A percentile compares a stretch with the other conserved stretches of the same genome.
Evolutionary conservation across 306 rosid genomes (phyloP).

Genomic region (Casuarina cunninghamiana): DNA sequence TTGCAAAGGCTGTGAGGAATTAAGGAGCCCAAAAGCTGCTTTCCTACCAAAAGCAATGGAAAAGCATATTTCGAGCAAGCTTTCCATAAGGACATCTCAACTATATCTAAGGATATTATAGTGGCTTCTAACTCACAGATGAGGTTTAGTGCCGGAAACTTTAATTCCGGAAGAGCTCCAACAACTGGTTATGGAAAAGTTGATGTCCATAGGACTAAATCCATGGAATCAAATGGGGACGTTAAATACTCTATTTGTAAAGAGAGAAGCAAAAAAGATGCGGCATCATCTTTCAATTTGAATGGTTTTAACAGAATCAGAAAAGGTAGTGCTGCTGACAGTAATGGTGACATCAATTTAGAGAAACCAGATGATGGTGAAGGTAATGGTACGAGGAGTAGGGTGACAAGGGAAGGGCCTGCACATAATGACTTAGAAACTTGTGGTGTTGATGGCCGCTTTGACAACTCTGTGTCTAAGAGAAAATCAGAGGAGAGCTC

Average conservation of each 20-base stretch:
- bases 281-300: slow-evolving; percentile 33
- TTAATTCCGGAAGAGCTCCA: slow-evolving; percentile 49
- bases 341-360: slow-evolving; percentile 28
- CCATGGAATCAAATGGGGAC: slow-evolving; percentile 49
- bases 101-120: slow-evolving; percentile 52
- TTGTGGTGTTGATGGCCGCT: slow-evolving; percentile 32
- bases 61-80: slow-evolving; percentile 52
- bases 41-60: slow-evolving; percentile 3
- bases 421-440: slow-evolving; percentile 42
- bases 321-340: slow-evolving; percentile 36
- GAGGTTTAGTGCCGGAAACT: slow-evolving; percentile 59
- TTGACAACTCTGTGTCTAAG: slow-evolving; percentile 47
- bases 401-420: slow-evolving; percentile 31
- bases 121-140: slow-evolving; percentile 45
- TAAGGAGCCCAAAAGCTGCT: too few species aligned
- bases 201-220: slow-evolving; percentile 39
- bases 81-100: slow-evolving; percentile 48
- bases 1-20: too few species aligned
- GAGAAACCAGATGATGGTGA: slow-evolving; percentile 41
- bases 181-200: slow-evolving; percentile 57
- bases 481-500: slow-evolving; percentile 47
- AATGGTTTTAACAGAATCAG: slow-evolving; percentile 44
- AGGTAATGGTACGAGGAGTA: slow-evolving; percentile 24
- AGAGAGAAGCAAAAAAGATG: slow-evolving; percentile 54
- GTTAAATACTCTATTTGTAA: slow-evolving; percentile 38